Percentiles rank a stretch among this genome's conserved stretches.
phyloP scores from a whole-genome alignment of 2,329 filamentous ascomycete genomes.

The Stachybotrys elegans region DNA sequence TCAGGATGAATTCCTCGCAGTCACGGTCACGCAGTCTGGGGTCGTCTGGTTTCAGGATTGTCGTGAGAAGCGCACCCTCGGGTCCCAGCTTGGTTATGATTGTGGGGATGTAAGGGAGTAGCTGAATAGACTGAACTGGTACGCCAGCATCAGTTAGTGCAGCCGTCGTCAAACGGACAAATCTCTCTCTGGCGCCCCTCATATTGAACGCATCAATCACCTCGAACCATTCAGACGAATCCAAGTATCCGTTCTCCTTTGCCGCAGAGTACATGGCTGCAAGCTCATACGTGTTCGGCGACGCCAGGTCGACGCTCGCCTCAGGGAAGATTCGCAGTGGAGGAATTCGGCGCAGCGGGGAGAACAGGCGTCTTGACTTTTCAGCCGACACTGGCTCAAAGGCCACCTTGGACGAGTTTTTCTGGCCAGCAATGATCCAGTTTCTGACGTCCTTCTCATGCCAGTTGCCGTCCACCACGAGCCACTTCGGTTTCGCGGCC shows the following conservation, averaged over 20 bases:
- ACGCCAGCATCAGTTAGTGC: slow-evolving; percentile 73
- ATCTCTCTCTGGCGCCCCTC: slow-evolving; percentile 64
- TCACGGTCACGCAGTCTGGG: slow-evolving; percentile 57
- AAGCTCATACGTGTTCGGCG: slow-evolving; percentile 81
- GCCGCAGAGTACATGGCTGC: slow-evolving; percentile 72
- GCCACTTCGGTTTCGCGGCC: slow-evolving; percentile 61
- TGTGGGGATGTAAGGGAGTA: slow-evolving; percentile 82
- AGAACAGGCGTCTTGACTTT: slow-evolving; percentile 71
- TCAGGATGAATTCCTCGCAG: slow-evolving; percentile 66
- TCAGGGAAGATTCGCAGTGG: slow-evolving; percentile 51
- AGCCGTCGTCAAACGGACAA: slow-evolving; percentile 61
- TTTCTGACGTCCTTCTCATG: slow-evolving; percentile 55
- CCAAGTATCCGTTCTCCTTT: slow-evolving; percentile 60
- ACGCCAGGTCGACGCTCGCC: slow-evolving; percentile 65
- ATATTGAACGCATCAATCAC: slow-evolving; percentile 78
- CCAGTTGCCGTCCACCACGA: slow-evolving; percentile 90
- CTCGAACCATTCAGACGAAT: slow-evolving; percentile 68
- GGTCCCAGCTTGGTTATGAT: slow-evolving; percentile 79
- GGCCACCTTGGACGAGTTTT: slow-evolving; percentile 55
- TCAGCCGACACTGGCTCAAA: slow-evolving; percentile 86
- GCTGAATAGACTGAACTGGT: slow-evolving; percentile 75
- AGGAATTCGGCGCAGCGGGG: slow-evolving; percentile 28
- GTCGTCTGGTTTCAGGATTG: slow-evolving; percentile 64
- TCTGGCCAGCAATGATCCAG: slow-evolving; percentile 61
- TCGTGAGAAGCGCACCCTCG: slow-evolving; percentile 70